phyloP scores from a whole-genome alignment of 2,329 filamentous ascomycete species.

The Sarocladium strictum region DNA sequence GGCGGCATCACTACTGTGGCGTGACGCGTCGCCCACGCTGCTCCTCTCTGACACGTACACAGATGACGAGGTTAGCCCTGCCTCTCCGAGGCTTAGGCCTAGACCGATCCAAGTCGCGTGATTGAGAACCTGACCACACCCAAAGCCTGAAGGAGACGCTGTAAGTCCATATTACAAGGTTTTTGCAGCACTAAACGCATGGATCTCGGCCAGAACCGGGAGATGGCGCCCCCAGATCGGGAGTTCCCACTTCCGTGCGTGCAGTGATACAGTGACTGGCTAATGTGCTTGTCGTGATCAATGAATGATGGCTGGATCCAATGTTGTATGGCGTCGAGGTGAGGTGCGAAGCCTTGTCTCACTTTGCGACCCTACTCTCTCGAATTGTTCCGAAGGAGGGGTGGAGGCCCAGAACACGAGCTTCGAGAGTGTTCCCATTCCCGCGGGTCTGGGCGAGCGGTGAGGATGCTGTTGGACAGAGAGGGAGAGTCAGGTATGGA shows the following conservation, averaged over 20 bases:
- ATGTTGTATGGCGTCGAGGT: background rate
- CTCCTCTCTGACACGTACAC: background rate
- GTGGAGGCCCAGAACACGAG: slow-evolving; percentile 6
- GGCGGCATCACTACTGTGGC: too few species aligned
- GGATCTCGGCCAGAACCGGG: slow-evolving; percentile 5
- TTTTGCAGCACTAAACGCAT: background rate
- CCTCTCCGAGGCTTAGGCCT: background rate
- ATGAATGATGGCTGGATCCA: background rate
- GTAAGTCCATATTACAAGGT: background rate
- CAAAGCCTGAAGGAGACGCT: background rate
- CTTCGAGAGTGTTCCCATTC: background rate
- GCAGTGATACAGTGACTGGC: too few species aligned
- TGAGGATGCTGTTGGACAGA: background rate
- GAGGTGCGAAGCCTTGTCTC: background rate
- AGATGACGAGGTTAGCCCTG: background rate
- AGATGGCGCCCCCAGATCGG: background rate
- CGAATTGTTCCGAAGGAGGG: background rate
- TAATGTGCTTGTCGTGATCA: background rate
- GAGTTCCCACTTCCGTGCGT: background rate
- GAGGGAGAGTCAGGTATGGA: background rate
- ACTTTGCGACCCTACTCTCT: background rate
- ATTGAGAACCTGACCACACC: background rate
- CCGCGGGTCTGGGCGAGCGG: background rate
- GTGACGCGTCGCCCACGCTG: background rate
- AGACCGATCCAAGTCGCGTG: background rate